A percentile compares a stretch with the other conserved stretches of the same genome.
phyloP scores from a whole-genome alignment of 345 rosid genomes.

The Populus euphratica region DNA sequence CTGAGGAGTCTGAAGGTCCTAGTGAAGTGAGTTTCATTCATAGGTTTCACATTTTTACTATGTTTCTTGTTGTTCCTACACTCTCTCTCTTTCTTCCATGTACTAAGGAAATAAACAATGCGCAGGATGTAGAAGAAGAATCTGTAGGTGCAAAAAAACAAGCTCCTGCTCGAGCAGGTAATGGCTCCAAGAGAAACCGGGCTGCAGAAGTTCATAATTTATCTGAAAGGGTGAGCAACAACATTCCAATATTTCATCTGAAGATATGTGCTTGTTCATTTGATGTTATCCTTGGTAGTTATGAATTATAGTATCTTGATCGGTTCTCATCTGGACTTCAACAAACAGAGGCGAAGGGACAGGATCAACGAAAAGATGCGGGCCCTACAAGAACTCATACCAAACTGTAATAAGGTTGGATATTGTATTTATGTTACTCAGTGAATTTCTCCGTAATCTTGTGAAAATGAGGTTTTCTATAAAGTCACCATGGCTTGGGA shows the following conservation, averaged over 20 bases:
- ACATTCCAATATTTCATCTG: background rate
- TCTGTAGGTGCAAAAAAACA: slow-evolving; percentile 42
- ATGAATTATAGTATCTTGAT: slow-evolving; percentile 14
- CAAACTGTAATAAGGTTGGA: slow-evolving; percentile 82
- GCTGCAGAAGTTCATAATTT: slow-evolving; percentile 94
- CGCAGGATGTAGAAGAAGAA: slow-evolving; percentile 78
- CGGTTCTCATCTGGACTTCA: slow-evolving; percentile 14
- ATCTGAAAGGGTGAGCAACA: slow-evolving; percentile 83
- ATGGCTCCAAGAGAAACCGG: slow-evolving; percentile 72
- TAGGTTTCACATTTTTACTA: background rate
- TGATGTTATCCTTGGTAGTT: slow-evolving; percentile 7
- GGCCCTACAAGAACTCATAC: slow-evolving; percentile 87
- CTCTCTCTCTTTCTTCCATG: background rate
- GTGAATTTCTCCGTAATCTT: background rate
- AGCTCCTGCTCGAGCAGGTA: slow-evolving; percentile 39
- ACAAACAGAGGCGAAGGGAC: slow-evolving; percentile 78
- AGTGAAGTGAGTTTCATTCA: slow-evolving; percentile 58
- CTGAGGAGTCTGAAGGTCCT: slow-evolving; percentile 58
- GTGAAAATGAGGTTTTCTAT: background rate
- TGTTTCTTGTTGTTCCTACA: background rate
- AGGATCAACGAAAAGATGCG: slow-evolving; percentile 95
- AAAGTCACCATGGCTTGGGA: background rate
- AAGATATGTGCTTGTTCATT: slow-evolving; percentile 1
- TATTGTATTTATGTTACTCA: background rate
- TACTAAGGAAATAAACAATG: slow-evolving; percentile 1